These are phyloP conservation scores for Emmonsiellopsis sp. DNA, from an alignment of 2,329 filamentous ascomycete species.

Conservation along the genomic window DNA sequence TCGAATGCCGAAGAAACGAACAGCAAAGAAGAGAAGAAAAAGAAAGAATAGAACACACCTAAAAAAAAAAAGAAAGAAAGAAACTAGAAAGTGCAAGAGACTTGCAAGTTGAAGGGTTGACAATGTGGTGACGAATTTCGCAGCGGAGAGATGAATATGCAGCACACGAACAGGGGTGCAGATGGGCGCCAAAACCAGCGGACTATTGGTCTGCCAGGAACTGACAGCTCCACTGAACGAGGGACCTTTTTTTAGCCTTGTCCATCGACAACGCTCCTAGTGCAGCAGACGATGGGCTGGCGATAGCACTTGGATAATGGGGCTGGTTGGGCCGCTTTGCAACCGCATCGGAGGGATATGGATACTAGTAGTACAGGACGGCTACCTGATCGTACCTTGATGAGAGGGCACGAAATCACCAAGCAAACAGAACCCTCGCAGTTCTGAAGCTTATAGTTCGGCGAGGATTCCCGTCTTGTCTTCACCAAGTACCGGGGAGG, in stretches of 20 bases:
- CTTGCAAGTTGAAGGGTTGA: neutral
- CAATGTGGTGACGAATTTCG: neutral
- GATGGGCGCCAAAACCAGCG: neutral
- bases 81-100: neutral
- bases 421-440: neutral
- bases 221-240: neutral
- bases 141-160: neutral
- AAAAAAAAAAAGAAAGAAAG: neutral
- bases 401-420: neutral
- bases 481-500: neutral
- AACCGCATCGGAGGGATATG: neutral
- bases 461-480: neutral
- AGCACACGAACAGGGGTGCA: neutral
- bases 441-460: neutral
- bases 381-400: neutral
- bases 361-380: neutral
- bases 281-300: neutral
- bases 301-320: neutral
- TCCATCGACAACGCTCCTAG: neutral
- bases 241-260: neutral
- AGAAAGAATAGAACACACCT: too few species aligned
- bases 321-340: neutral
- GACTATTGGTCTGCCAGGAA: neutral
- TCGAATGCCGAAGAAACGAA: too few species aligned
- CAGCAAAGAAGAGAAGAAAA: too few species aligned